Conservation (phyloP, 1,284 basidiomycete species). For the Rhodotorula sp. region DNA sequence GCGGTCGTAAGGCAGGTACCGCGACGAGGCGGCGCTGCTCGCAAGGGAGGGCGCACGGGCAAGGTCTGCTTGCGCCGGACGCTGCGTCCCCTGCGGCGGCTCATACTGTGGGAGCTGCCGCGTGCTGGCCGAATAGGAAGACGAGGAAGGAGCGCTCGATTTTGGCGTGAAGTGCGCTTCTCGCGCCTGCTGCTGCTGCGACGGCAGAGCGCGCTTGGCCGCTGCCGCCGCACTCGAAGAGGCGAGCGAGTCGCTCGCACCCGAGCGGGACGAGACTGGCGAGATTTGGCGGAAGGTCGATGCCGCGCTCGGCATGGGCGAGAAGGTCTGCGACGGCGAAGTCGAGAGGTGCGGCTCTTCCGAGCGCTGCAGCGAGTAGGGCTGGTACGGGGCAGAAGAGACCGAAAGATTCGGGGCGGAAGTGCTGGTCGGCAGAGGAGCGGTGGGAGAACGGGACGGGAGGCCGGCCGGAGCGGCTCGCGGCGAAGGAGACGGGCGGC, state of each 20-base stretch:
- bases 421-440: background rate
- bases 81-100: background rate
- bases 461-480: background rate
- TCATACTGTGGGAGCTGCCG: constrained; percentile 5
- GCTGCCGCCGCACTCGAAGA: background rate
- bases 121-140: background rate
- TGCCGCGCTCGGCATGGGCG: too few species aligned
- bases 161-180: constrained; percentile 4
- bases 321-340: background rate
- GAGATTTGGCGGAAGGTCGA: background rate
- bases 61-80: background rate
- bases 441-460: background rate
- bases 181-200: background rate
- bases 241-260: background rate
- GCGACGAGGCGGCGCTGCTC: constrained; percentile 9
- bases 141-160: background rate
- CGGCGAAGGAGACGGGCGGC: background rate
- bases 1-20: constrained; percentile 18
- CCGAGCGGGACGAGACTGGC: background rate
- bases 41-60: background rate
- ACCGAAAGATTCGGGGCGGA: constrained; percentile 7
- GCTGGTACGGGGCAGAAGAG: background rate
- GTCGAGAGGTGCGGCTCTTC: background rate
- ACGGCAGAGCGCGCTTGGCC: background rate
- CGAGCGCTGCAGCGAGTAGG: background rate